Percentiles rank a stretch among this genome's conserved stretches.
These are phyloP conservation scores for Russula lepida DNA, from an alignment of 768 basidiomycete genomes.

Conservation along the genomic window DNA sequence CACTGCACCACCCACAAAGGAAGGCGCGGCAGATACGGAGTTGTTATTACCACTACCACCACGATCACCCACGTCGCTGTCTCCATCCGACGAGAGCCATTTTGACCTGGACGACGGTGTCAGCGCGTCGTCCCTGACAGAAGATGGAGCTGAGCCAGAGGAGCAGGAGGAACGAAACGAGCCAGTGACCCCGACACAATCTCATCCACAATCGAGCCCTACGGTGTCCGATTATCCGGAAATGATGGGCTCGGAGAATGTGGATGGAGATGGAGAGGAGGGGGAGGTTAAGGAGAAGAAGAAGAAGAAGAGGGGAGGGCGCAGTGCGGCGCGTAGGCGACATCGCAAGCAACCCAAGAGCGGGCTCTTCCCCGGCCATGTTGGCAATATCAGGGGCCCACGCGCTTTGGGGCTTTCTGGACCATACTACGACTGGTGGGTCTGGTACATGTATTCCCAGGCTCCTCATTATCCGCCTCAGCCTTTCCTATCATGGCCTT, in stretches of 20 bases:
- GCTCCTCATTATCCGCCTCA: no score
- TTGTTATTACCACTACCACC: no score
- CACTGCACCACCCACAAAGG: not conserved
- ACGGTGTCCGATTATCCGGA: not conserved
- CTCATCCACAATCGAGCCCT: not conserved
- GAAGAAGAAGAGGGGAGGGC: not conserved
- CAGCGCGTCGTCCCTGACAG: not conserved
- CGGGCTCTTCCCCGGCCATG: not conserved
- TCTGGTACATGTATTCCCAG: not conserved
- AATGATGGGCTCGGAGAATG: not conserved
- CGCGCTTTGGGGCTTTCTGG: not conserved
- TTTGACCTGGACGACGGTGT: not conserved
- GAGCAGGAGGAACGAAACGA: not conserved
- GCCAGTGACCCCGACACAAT: not conserved
- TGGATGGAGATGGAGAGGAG: not conserved
- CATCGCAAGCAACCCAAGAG: not conserved
- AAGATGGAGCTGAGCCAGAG: not conserved
- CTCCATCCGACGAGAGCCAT: not conserved
- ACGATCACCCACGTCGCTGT: not conserved
- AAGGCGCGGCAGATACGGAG: not conserved
- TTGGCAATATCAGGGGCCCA: not conserved
- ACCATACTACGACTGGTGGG: not conserved
- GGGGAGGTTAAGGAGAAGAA: not conserved
- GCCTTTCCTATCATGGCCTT: no score
- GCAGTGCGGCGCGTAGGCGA: not conserved